Conservation (phyloP, 805 yeast genomes). For the Scheffersomyces stipitis region DNA sequence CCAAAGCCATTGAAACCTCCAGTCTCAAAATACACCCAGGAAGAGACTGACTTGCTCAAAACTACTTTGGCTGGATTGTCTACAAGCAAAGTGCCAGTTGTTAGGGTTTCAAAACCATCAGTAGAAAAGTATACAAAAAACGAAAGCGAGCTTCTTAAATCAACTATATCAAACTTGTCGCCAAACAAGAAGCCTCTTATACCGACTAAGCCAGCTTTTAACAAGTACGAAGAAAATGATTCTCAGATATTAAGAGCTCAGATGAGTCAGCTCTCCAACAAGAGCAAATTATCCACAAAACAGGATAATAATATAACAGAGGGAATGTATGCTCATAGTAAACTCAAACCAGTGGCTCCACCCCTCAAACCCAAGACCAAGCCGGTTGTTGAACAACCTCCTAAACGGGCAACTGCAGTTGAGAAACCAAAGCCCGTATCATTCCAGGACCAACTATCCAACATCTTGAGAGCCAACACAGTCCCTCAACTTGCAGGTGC, state of each 20-base stretch:
- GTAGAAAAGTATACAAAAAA: conserved; percentile 11
- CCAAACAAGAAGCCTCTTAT: conserved; percentile 10
- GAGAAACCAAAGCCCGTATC: conserved; percentile 7
- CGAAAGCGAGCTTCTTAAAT: conserved; percentile 17
- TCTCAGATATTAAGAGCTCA: conserved; percentile 22
- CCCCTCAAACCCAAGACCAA: conserved; percentile 1
- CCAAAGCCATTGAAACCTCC: conserved; percentile 20
- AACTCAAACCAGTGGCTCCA: conserved; percentile 12
- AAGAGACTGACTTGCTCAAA: conserved; percentile 17
- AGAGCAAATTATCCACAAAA: conserved; percentile 2
- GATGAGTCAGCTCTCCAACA: conserved; percentile 20
- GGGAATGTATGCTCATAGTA: conserved; percentile 14
- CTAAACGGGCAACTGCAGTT: conserved; percentile 2
- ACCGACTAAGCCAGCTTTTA: conserved; percentile 13
- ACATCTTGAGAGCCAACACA: conserved; percentile 28
- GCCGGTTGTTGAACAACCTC: conserved; percentile 10
- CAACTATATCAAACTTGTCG: conserved; percentile 12
- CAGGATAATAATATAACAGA: conserved; percentile 11
- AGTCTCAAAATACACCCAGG: conserved; percentile 7
- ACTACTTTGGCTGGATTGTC: conserved; percentile 14
- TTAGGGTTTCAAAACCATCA: conserved; percentile 13
- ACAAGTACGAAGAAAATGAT: conserved; percentile 21
- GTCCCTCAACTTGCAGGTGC: conserved; percentile 22
- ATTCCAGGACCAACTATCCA: conserved; percentile 24
- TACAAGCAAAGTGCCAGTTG: conserved; percentile 5